Evolutionary conservation across 2,329 filamentous ascomycete genomes (phyloP).

Genomic region (Aspergillus ibericus): DNA sequence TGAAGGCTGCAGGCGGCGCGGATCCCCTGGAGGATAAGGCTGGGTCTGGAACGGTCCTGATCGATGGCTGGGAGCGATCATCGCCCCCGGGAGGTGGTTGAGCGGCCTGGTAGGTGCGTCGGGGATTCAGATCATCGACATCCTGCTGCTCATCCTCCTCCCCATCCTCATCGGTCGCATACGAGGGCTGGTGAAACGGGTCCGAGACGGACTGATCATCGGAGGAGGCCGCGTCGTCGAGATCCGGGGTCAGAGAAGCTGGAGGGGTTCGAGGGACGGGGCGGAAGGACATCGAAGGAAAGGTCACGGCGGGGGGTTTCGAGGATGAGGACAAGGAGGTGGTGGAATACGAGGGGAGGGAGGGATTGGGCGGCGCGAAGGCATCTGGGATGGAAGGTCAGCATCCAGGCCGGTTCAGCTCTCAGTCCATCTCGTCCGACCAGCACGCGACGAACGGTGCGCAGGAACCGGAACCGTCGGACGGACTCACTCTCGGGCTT

Average conservation of each 20-base stretch:
- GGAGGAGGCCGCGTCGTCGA: conserved; percentile 30
- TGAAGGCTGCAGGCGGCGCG: not conserved
- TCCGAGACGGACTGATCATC: conserved; percentile 36
- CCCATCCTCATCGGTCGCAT: conserved; percentile 27
- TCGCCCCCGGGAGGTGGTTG: conserved; percentile 6
- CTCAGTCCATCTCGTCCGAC: conserved; percentile 10
- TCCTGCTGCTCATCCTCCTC: not conserved
- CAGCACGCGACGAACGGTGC: conserved; percentile 5
- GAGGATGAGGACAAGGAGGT: too few species aligned
- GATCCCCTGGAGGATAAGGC: conserved; percentile 14
- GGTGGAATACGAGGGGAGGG: not conserved
- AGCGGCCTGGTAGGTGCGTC: conserved; percentile 1
- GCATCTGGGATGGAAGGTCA: not conserved
- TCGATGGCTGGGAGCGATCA: conserved; percentile 5
- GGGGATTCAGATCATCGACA: not conserved
- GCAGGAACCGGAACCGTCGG: conserved; percentile 17
- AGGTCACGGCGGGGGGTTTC: conserved; percentile 16
- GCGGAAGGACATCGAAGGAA: conserved; percentile 17
- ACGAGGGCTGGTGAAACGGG: conserved; percentile 39
- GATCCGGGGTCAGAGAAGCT: conserved; percentile 22
- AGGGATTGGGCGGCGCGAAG: not conserved
- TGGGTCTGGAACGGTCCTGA: conserved; percentile 16
- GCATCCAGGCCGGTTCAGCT: not conserved
- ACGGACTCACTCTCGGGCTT: conserved; percentile 35
- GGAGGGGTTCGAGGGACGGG: conserved; percentile 22